phyloP scores from a whole-genome alignment of 2,329 filamentous ascomycete genomes.

The Fusarium praegraminearum region DNA sequence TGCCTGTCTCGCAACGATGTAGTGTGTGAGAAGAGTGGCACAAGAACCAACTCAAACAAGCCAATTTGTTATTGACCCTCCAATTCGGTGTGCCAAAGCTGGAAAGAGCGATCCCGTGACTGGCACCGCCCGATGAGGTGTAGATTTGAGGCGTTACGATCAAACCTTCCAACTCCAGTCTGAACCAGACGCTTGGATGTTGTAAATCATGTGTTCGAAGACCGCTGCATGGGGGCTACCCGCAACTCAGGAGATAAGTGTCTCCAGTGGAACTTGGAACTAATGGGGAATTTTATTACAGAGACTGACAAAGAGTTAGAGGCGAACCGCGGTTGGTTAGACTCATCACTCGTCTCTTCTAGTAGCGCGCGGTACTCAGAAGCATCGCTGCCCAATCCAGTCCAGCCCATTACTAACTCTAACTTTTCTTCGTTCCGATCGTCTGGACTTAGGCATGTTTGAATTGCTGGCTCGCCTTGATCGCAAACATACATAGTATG shows the following conservation, averaged over 20 bases:
- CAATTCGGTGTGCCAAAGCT: conserved; percentile 35
- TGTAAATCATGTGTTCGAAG: conserved; percentile 52
- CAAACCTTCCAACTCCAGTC: conserved; percentile 37
- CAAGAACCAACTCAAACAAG: conserved; percentile 20
- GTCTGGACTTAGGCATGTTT: conserved; percentile 1
- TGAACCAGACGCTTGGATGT: conserved; percentile 44
- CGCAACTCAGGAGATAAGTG: conserved; percentile 39
- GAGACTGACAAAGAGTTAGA: background rate
- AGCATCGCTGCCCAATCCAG: conserved; percentile 10
- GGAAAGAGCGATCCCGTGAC: conserved; percentile 30
- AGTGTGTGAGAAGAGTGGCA: conserved; percentile 7
- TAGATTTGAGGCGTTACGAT: conserved; percentile 13
- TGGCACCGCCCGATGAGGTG: conserved; percentile 36
- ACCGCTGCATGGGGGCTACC: conserved; percentile 45
- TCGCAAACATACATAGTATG: conserved; percentile 16
- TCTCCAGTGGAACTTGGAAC: conserved; percentile 44
- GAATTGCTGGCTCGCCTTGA: conserved; percentile 3
- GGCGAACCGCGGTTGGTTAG: conserved; percentile 34
- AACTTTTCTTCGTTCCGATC: conserved; percentile 5
- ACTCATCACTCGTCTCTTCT: conserved; percentile 5
- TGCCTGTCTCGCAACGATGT: background rate
- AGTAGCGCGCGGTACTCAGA: conserved; percentile 26
- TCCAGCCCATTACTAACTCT: conserved; percentile 26
- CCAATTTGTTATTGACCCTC: conserved; percentile 19
- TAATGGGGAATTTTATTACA: conserved; percentile 42